These are phyloP conservation scores for Neonectria magnoliae DNA, from an alignment of 2,329 filamentous ascomycete genomes.

Conservation along the genomic window DNA sequence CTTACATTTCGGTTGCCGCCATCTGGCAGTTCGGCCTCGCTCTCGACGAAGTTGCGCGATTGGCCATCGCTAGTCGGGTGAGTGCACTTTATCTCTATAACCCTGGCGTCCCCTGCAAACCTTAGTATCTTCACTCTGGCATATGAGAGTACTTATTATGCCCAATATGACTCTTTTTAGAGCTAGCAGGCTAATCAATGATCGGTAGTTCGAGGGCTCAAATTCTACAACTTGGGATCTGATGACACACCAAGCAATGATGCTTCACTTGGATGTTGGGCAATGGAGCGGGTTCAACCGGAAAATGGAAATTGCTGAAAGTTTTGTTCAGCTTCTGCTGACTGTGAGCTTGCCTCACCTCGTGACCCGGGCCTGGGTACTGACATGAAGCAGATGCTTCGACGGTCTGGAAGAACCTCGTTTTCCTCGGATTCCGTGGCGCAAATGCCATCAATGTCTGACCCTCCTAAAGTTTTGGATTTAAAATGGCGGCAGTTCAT, in stretches of 20 bases:
- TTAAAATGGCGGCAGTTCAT: conserved; percentile 37
- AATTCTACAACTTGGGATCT: conserved; percentile 27
- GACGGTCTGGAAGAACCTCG: conserved; percentile 31
- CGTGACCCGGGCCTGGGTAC: background rate
- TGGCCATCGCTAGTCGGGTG: conserved; percentile 31
- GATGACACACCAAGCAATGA: conserved; percentile 36
- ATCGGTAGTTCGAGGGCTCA: conserved; percentile 27
- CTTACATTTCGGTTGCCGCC: conserved; percentile 28
- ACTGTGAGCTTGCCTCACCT: conserved; percentile 24
- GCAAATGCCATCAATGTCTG: conserved; percentile 25
- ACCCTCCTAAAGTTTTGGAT: conserved; percentile 32
- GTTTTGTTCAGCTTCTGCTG: conserved; percentile 30
- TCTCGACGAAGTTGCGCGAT: conserved; percentile 31
- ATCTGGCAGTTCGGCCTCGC: conserved; percentile 41
- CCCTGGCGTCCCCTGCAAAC: background rate
- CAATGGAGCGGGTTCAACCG: conserved; percentile 38
- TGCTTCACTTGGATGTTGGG: conserved; percentile 37
- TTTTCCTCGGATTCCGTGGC: conserved; percentile 33
- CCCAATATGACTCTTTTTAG: background rate
- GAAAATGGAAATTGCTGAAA: conserved; percentile 35
- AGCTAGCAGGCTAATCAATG: background rate
- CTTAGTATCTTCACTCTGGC: background rate
- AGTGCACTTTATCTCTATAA: conserved; percentile 4
- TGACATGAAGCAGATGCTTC: conserved; percentile 31
- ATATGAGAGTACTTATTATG: background rate